Evolutionary conservation across 2,329 filamentous ascomycete species (phyloP).

Genomic region (Colletotrichum filicis): DNA sequence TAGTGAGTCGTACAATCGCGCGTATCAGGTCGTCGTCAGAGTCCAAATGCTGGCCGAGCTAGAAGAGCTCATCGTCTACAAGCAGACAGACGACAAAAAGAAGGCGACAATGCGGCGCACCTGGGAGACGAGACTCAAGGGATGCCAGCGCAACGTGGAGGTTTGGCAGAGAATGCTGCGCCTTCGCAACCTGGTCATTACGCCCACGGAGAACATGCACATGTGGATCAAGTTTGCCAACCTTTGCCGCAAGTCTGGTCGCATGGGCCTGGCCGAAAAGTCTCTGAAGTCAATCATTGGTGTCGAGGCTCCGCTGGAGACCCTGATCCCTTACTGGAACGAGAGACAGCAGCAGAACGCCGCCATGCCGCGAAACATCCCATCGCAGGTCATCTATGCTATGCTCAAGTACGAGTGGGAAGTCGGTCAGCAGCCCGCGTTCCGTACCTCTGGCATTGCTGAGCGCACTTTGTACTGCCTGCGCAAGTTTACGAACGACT

Average conservation of each 20-base stretch:
- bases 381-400: constrained; percentile 91
- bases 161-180: constrained; percentile 99
- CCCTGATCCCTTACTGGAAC: constrained; percentile 69
- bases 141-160: constrained; percentile 96
- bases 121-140: constrained; percentile 95
- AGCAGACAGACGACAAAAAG: constrained; percentile 90
- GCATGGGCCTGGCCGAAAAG: constrained; percentile 95
- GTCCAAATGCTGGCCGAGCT: constrained; percentile 99
- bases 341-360: constrained; percentile 49
- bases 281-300: constrained; percentile 91
- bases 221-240: constrained; percentile 99
- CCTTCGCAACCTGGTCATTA: constrained; percentile 90
- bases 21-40: constrained; percentile 96
- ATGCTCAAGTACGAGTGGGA: constrained; percentile 98
- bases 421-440: constrained; percentile 71
- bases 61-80: constrained; percentile 98
- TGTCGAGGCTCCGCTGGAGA: constrained; percentile 71
- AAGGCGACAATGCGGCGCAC: constrained; percentile 91
- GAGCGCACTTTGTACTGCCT: constrained; percentile 70
- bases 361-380: constrained; percentile 58
- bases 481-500: constrained; percentile 69
- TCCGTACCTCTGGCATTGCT: constrained; percentile 54
- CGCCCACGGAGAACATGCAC: constrained; percentile 91
- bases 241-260: constrained; percentile 94
- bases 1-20: constrained; percentile 98